Percentiles rank a stretch among this genome's conserved stretches.
Evolutionary conservation across 169 alveolate species (phyloP).

Genomic region (Plasmodium malariae): DNA sequence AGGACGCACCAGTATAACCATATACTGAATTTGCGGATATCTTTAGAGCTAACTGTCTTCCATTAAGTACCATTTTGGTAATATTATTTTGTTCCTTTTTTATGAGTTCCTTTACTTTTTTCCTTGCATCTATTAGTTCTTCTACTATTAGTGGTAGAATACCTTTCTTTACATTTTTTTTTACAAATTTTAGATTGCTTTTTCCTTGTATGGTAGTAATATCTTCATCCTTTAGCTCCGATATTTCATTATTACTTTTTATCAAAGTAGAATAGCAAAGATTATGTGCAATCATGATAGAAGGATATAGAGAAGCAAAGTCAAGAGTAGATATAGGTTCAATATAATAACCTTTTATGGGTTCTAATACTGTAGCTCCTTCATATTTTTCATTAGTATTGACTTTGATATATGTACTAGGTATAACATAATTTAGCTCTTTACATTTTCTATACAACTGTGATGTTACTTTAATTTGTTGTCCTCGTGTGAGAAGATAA

Average conservation of each 20-base stretch:
- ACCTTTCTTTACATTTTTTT: constrained; percentile 90
- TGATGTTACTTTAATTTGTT: constrained; percentile 98
- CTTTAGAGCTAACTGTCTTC: constrained; percentile 98
- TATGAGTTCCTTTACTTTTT: constrained; percentile 94
- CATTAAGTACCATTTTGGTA: constrained; percentile 96
- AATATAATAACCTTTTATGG: constrained; percentile 95
- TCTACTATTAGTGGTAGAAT: constrained; percentile 97
- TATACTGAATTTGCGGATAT: constrained; percentile 99
- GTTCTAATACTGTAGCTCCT: constrained; percentile 97
- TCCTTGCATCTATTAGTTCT: constrained; percentile 97
- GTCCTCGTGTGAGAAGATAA: constrained; percentile 95
- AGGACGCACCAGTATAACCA: constrained; percentile 99
- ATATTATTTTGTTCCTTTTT: constrained; percentile 94
- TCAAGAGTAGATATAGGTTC: constrained; percentile 99
- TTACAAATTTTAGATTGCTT: constrained; percentile 39
- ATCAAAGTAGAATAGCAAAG: constrained; percentile 97
- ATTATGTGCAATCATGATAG: constrained; percentile 99
- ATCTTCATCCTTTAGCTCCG: constrained; percentile 77
- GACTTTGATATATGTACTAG: constrained; percentile 86
- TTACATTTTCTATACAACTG: constrained; percentile 95
- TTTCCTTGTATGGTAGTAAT: constrained; percentile 65
- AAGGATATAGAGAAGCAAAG: constrained; percentile 99
- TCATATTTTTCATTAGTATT: constrained; percentile 89
- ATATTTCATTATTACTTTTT: constrained; percentile 83
- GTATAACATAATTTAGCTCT: constrained; percentile 91